Base-by-base conservation (phyloP, 495 filamentous ascomycete genomes). In the Trichoderma orchidacearum region DNA sequence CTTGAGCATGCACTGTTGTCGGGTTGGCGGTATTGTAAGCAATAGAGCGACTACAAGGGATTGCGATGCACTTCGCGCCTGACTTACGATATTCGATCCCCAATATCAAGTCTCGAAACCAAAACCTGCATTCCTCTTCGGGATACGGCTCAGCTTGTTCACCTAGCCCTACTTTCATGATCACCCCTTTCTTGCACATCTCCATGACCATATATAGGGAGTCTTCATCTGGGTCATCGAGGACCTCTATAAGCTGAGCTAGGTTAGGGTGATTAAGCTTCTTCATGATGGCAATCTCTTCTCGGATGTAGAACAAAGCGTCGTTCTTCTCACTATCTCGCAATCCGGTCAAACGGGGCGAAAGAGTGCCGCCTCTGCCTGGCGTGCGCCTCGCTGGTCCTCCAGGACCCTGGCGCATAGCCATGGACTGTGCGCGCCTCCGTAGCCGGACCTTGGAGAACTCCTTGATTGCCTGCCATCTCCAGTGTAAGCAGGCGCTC, bases 251-350 rank as follows among this genome's bases (percentile, higher is more conserved):
- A 30, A 98, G 72, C 30, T 85, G 84, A n/a, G 95, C 91, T 35
- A 98, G 72, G 67, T 98, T 98, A 36, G 80, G 82, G 61, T 98
- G 93, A 65, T 96, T 83, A 51, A 98, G 77, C 68, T 98, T 97
- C 74, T 98, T 98, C 88, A 98, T 96, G 65, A 98, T 95, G 25
- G 93, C 93, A 61, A 98, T 95, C 66, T 98, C 93, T 69, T 95
- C 89, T 58, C 87, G 88, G 66, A 98, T 98, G 48, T 97, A 74
- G 66, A 84, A 86, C 1, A 97, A 75, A 1, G 91, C 79, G 63
- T 95, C 92, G 51, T 83, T 81, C n/a, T 75, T 77, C 56, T 83
- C 84, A 32, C 77, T 72, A 28, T 71, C 70, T 54, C 75, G 67
- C 57, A 73, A 11, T 1, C 41, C 41, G 11, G 12, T 27, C 0